Percentiles rank a stretch among this genome's conserved stretches.
phyloP scores from a whole-genome alignment of 768 basidiomycete species.

The Lentinula lateritia region DNA sequence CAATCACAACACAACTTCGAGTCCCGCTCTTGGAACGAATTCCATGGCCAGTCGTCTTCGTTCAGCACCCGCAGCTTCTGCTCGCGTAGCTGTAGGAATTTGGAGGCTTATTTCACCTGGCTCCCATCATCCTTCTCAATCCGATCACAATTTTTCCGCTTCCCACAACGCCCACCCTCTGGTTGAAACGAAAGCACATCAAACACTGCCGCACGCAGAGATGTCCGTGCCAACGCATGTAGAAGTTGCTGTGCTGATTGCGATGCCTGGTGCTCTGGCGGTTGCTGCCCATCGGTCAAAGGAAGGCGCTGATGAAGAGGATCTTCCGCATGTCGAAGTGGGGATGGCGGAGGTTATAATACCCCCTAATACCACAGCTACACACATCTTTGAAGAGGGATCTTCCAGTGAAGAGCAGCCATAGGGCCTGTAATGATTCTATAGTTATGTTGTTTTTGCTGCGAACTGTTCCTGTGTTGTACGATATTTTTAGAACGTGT shows the following conservation, averaged over 20 bases:
- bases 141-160: neutral
- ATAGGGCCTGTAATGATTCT: neutral
- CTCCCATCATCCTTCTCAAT: neutral
- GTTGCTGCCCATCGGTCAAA: conserved; percentile 3
- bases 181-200: conserved; percentile 6
- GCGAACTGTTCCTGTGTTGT: neutral
- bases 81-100: neutral
- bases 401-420: neutral
- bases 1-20: neutral
- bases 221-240: conserved; percentile 19
- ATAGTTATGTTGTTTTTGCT: neutral
- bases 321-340: conserved; percentile 27
- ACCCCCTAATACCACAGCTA: neutral
- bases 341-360: conserved; percentile 21
- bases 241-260: conserved; percentile 36
- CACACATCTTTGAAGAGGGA: neutral
- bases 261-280: conserved; percentile 30
- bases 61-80: neutral
- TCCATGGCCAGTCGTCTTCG: neutral
- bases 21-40: neutral
- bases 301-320: conserved; percentile 14
- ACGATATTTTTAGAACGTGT: neutral
- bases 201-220: conserved; percentile 1
- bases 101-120: neutral
- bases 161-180: conserved; percentile 19